A percentile compares a stretch with the other conserved stretches of the same genome.
Conservation (phyloP, 1,139 yeast species). For the Taiozyma onychis region DNA sequence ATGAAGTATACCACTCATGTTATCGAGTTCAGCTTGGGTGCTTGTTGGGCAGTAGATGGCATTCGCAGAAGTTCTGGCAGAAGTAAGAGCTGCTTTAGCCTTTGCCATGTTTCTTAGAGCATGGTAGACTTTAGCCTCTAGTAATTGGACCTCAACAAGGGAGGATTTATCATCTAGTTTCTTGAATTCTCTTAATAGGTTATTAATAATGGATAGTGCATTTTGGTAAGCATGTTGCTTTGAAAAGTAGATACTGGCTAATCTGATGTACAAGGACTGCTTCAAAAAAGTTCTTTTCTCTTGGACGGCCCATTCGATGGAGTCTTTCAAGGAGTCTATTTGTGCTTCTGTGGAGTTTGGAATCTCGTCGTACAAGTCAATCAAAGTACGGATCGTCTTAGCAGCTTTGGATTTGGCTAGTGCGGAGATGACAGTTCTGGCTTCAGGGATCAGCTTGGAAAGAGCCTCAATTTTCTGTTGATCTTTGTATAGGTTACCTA, state of each 20-base stretch:
- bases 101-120: conserved; percentile 91
- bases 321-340: conserved; percentile 66
- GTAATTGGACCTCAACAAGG: conserved; percentile 88
- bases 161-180: conserved; percentile 93
- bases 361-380: conserved; percentile 70
- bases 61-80: conserved; percentile 95
- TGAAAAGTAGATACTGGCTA: conserved; percentile 67
- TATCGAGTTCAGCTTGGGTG: conserved; percentile 89
- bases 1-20: conserved; percentile 92
- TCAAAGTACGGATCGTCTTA: conserved; percentile 69
- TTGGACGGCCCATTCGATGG: conserved; percentile 81
- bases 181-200: conserved; percentile 77
- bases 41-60: conserved; percentile 94
- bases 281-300: conserved; percentile 86
- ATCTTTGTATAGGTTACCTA: conserved; percentile 52
- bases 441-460: conserved; percentile 56
- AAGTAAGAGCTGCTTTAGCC: conserved; percentile 86
- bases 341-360: conserved; percentile 69
- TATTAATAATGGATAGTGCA: conserved; percentile 66
- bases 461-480: conserved; percentile 45
- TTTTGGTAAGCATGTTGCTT: conserved; percentile 59
- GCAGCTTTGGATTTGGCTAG: conserved; percentile 95
- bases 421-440: conserved; percentile 60
- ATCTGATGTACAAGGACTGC: conserved; percentile 80
- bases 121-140: conserved; percentile 87